Conservation (phyloP, 345 rosid genomes). For the Gossypium thurberi region DNA sequence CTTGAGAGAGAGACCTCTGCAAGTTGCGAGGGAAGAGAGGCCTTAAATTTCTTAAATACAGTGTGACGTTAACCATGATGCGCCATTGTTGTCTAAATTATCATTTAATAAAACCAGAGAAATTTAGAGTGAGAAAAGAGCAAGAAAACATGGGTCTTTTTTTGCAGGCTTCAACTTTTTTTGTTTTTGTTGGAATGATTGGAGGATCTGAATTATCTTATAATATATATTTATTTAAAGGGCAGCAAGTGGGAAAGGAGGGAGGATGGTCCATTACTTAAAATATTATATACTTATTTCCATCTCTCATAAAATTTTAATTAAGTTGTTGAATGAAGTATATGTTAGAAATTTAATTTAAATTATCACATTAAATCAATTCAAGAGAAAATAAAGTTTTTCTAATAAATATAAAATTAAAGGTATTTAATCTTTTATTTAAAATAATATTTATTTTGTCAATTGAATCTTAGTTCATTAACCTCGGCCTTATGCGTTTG, state of each 20-base stretch:
- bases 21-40: conserved; percentile 35
- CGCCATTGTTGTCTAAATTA: background rate
- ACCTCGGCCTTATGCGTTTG: too few relatives aligned
- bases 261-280: too few relatives aligned
- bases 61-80: conserved; percentile 37
- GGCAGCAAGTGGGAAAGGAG: background rate
- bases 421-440: too few relatives aligned
- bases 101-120: background rate
- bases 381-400: too few relatives aligned
- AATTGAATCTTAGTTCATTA: too few relatives aligned
- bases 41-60: conserved; percentile 8
- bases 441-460: too few relatives aligned
- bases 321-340: too few relatives aligned
- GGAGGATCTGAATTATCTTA: background rate
- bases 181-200: conserved; percentile 7
- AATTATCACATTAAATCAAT: too few relatives aligned
- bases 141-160: conserved; percentile 10
- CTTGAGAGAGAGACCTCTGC: conserved; percentile 41
- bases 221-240: background rate
- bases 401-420: too few relatives aligned
- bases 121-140: background rate
- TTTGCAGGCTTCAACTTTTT: conserved; percentile 8
- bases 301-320: too few relatives aligned
- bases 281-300: too few relatives aligned
- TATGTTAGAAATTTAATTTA: too few relatives aligned